phyloP scores from a whole-genome alignment of 139 green algal genomes.

The Chlorella sp. region DNA sequence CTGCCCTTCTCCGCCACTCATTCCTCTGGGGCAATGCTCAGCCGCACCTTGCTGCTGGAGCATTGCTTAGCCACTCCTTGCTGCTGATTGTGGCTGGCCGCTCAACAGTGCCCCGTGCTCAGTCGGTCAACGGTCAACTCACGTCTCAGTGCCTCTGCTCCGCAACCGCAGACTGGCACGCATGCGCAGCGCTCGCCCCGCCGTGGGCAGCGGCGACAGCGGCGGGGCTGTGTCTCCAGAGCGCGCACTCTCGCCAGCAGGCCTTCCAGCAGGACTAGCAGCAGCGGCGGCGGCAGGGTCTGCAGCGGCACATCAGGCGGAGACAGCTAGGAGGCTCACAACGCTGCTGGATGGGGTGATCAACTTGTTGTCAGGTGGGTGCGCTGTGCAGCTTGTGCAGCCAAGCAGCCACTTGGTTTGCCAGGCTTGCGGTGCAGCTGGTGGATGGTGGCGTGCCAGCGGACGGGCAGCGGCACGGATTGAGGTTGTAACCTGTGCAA shows the following conservation, averaged over 20 bases:
- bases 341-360: slow-evolving; percentile 30
- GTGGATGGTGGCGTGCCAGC: too few species aligned
- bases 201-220: not conserved
- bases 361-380: slow-evolving; percentile 39
- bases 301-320: not conserved
- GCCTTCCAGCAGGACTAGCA: not conserved
- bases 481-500: too few species aligned
- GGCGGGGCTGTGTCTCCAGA: not conserved
- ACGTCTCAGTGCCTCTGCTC: too few species aligned
- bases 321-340: slow-evolving; percentile 5
- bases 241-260: not conserved
- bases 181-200: not conserved
- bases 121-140: too few species aligned
- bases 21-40: too few species aligned
- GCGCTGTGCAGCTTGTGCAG: not conserved
- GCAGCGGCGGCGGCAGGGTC: not conserved
- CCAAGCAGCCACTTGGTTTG: not conserved
- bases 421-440: not conserved
- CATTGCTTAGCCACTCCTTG: not conserved
- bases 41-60: too few species aligned
- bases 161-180: slow-evolving; percentile 13
- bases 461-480: too few species aligned
- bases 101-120: too few species aligned
- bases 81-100: too few species aligned
- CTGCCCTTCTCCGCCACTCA: too few species aligned